These are phyloP conservation scores for Orbilia quercus DNA, from an alignment of 2,329 filamentous ascomycete genomes.

Conservation along the genomic window DNA sequence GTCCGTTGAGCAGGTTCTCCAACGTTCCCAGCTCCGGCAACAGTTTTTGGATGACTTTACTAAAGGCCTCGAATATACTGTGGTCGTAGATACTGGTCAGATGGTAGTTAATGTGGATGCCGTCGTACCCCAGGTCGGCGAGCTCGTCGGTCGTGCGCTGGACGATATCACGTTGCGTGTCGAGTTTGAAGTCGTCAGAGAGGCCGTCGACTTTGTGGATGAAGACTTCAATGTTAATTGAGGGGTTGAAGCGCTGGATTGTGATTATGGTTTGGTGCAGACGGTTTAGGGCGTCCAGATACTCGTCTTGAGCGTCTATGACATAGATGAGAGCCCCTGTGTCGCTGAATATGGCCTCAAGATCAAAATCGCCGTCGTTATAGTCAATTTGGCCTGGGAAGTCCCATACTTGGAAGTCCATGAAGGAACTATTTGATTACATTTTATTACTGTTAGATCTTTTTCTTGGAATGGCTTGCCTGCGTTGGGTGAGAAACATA, in stretches of 20 bases:
- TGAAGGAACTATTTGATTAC: conserved; percentile 78
- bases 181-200: conserved; percentile 93
- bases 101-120: conserved; percentile 92
- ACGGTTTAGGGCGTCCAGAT: conserved; percentile 86
- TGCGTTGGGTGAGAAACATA: not conserved
- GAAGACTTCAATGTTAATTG: conserved; percentile 97
- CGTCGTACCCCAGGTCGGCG: conserved; percentile 90
- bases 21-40: conserved; percentile 92
- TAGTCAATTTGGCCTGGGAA: conserved; percentile 96
- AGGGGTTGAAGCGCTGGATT: conserved; percentile 86
- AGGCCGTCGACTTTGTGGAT: conserved; percentile 99
- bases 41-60: conserved; percentile 97
- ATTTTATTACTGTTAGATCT: not conserved
- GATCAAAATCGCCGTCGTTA: conserved; percentile 86
- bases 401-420: conserved; percentile 99
- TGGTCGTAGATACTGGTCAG: conserved; percentile 98
- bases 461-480: not conserved
- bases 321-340: conserved; percentile 98
- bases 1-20: conserved; percentile 91
- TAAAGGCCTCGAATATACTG: conserved; percentile 97
- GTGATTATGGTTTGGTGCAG: conserved; percentile 90
- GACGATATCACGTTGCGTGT: conserved; percentile 95
- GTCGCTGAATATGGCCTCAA: conserved; percentile 92
- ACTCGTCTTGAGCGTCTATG: conserved; percentile 98
- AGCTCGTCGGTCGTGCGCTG: conserved; percentile 97